Evolutionary conservation across 2,329 filamentous ascomycete genomes (phyloP).

Genomic region (Aspergillus sp.): DNA sequence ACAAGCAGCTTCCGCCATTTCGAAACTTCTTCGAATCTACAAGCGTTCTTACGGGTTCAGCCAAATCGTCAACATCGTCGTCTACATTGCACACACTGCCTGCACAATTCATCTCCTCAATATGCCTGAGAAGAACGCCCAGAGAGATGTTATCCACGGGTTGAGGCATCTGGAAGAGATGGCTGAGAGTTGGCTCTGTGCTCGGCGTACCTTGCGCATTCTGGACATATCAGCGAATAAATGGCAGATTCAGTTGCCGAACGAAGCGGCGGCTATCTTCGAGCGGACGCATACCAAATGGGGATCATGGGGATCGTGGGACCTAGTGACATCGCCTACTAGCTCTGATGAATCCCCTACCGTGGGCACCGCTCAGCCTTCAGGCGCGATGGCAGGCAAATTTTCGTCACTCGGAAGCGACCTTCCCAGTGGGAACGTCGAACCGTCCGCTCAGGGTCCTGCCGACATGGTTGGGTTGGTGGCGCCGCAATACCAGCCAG

Average conservation of each 20-base stretch:
- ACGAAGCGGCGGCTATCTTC: conserved; percentile 70
- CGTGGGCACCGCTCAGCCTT: conserved; percentile 8
- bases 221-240: conserved; percentile 76
- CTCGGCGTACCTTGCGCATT: conserved; percentile 73
- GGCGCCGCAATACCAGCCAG: conserved; percentile 9
- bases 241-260: conserved; percentile 79
- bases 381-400: conserved; percentile 11
- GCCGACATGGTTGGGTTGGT: conserved; percentile 7
- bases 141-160: conserved; percentile 80
- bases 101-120: conserved; percentile 93
- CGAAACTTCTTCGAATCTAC: conserved; percentile 88
- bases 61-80: conserved; percentile 92
- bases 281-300: conserved; percentile 70
- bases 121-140: conserved; percentile 81
- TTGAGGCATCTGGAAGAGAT: conserved; percentile 92
- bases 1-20: conserved; percentile 78
- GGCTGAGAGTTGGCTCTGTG: conserved; percentile 87
- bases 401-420: conserved; percentile 8
- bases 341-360: conserved; percentile 18
- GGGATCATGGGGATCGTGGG: conserved; percentile 54
- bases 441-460: conserved; percentile 5
- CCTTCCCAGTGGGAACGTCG: conserved; percentile 3
- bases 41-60: conserved; percentile 83
- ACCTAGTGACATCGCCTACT: conserved; percentile 24
- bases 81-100: conserved; percentile 90